These are phyloP conservation scores for Iris macrosiphon DNA, from an alignment of 106 monocot species.

Conservation along the genomic window DNA sequence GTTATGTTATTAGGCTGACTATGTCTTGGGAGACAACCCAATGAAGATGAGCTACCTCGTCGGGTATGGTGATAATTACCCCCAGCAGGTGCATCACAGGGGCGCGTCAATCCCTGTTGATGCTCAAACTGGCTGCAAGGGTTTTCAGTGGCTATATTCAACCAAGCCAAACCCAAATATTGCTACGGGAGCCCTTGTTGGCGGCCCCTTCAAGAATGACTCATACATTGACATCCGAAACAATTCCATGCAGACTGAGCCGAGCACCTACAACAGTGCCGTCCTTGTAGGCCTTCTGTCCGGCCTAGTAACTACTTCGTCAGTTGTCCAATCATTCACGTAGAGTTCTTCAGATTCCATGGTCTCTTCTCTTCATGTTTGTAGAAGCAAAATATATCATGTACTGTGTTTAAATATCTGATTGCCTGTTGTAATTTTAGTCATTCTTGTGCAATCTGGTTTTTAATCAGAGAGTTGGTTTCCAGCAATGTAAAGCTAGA, in stretches of 20 bases:
- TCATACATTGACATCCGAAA: conserved; percentile 60
- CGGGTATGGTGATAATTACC: conserved; percentile 74
- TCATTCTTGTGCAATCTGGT: not conserved
- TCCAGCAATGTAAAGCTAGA: too few relatives aligned
- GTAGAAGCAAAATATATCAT: not conserved
- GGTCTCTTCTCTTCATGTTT: too few relatives aligned
- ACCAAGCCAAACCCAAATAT: conserved; percentile 67
- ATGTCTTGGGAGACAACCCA: conserved; percentile 78
- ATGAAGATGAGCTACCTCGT: conserved; percentile 87
- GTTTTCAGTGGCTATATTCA: conserved; percentile 50
- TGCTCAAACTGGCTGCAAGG: conserved; percentile 51
- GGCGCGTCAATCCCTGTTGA: conserved; percentile 81
- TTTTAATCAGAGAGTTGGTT: too few relatives aligned
- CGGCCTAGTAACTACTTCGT: conserved; percentile 67
- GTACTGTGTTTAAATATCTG: not conserved
- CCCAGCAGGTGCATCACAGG: conserved; percentile 82
- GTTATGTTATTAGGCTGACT: conserved; percentile 46
- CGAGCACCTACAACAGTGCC: conserved; percentile 74
- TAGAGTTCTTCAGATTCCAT: not conserved
- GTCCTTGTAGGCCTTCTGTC: conserved; percentile 69
- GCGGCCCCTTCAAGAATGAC: conserved; percentile 86
- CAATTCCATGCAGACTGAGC: conserved; percentile 82
- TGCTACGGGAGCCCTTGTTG: conserved; percentile 70
- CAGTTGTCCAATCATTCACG: conserved; percentile 35
- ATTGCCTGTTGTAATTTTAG: not conserved